Percentiles rank a stretch among this genome's conserved stretches.
Conservation (phyloP, 305 asterid species). For the Ilex paraguariensis region DNA sequence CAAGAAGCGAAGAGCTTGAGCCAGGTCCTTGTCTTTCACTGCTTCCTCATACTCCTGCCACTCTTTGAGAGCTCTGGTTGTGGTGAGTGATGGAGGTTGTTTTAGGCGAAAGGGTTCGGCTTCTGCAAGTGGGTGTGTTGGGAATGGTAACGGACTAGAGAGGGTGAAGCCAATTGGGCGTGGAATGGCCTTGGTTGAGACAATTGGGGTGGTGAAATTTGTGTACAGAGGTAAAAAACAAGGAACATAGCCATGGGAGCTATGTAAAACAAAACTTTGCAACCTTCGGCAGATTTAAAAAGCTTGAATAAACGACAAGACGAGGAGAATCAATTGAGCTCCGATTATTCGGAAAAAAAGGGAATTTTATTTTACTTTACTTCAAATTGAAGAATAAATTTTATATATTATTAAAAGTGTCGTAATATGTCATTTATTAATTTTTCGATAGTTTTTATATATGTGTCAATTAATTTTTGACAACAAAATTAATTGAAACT, state of each 20-base stretch:
- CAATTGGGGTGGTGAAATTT: slow-evolving; percentile 7
- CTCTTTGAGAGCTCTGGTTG: slow-evolving; percentile 54
- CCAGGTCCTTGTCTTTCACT: slow-evolving; percentile 77
- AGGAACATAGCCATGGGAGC: slow-evolving; percentile 33
- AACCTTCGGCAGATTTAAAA: no score
- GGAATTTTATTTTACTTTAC: no score
- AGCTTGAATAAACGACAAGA: no score
- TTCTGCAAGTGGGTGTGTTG: background rate
- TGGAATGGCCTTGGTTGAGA: background rate
- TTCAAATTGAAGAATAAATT: no score
- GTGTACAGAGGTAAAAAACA: slow-evolving; percentile 11
- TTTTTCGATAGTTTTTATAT: no score
- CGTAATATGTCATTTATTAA: no score
- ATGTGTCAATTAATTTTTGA: no score
- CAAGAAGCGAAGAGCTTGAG: slow-evolving; percentile 78
- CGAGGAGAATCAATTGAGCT: no score
- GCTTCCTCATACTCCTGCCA: slow-evolving; percentile 95
- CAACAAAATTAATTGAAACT: no score
- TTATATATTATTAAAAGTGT: no score
- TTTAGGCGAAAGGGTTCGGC: slow-evolving; percentile 8
- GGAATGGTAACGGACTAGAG: slow-evolving; percentile 8
- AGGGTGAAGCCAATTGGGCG: slow-evolving; percentile 1
- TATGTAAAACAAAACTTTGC: no score
- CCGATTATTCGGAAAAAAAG: no score
- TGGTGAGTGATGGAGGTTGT: slow-evolving; percentile 1